Base-by-base conservation (phyloP, 306 rosid species). In the Pueraria montana region DNA sequence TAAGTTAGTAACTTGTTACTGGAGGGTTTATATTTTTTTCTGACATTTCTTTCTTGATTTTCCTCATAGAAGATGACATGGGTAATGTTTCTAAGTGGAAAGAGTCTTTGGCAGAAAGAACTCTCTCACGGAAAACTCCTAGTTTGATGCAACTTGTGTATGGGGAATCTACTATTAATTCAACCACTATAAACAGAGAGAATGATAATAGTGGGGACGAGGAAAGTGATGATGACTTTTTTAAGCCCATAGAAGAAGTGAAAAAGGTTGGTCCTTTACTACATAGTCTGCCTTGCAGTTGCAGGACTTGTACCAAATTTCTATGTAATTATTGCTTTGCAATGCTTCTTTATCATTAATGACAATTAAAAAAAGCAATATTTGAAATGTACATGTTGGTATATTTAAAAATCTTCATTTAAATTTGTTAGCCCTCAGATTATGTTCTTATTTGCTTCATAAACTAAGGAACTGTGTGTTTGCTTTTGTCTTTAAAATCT, bases 31-130 rank as follows among this genome's bases (percentile, higher is more conserved):
- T 83, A 23, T 32, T 66, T 8, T 8, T 84, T 64, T 73, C 82
- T 87, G 71, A 87, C 58, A 46, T 76, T 2, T 78, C 21, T 49
- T 56, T 34, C 53, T 48, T 62, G 45, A 12, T 71, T 40, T 76
- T 76, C 56, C 61, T 69, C 48, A 13, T 79, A 79, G 87, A 86
- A 82, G 89, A 87, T 71, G 89, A 38, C 72, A 58, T 85, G 87
- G 98, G 97, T 72, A 94, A 94, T 84, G 90, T 85, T 76, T 89
- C 98, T 58, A 92, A 88, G 89, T 96, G 99, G 98, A 96, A 94
- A 78, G 94, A 96, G 76, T 79, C 89, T 68, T 84, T 93, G 89
- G 79, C 80, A 11, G 89, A 91, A 82, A 91, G 91, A 88, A 77
- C 94, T 13, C 64, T 61, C 68, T 87, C 89, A 16, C 88, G 84